phyloP scores from a whole-genome alignment of 495 filamentous ascomycete genomes.

The Margaritispora aquatica region DNA sequence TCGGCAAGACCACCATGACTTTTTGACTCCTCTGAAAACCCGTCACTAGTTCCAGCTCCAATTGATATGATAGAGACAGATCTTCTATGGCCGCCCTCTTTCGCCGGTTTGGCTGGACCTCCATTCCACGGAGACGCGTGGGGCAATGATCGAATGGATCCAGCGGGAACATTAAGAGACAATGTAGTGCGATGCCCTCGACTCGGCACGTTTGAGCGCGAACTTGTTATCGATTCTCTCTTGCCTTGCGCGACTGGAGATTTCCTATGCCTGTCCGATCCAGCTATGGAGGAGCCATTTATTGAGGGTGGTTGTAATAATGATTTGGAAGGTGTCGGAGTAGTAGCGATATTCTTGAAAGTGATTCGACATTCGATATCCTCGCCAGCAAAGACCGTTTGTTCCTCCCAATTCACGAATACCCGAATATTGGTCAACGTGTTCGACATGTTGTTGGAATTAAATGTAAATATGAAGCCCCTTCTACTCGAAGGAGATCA shows the following conservation, averaged over 20 bases:
- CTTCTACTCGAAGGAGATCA: constrained; percentile 22
- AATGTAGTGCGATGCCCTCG: constrained; percentile 52
- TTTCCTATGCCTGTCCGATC: constrained; percentile 38
- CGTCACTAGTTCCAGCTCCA: constrained; percentile 51
- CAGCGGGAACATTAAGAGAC: constrained; percentile 46
- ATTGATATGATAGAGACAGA: constrained; percentile 96
- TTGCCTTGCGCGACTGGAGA: constrained; percentile 31
- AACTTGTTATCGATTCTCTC: constrained; percentile 20
- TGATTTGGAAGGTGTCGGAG: constrained; percentile 39
- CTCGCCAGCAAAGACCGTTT: constrained; percentile 91
- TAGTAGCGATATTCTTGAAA: constrained; percentile 77
- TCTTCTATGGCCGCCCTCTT: constrained; percentile 44
- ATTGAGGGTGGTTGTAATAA: constrained; percentile 34
- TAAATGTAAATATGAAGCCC: not conserved
- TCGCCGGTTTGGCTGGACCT: constrained; percentile 3
- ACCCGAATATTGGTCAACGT: constrained; percentile 72
- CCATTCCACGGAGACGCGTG: constrained; percentile 13
- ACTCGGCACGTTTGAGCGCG: constrained; percentile 14
- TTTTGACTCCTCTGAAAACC: constrained; percentile 33
- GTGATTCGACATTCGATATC: constrained; percentile 91
- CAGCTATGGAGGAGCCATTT: constrained; percentile 26
- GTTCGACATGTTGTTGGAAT: constrained; percentile 21
- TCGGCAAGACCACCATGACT: constrained; percentile 27
- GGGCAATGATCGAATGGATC: constrained; percentile 26
- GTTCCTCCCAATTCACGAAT: constrained; percentile 87